phyloP scores from a whole-genome alignment of 257 asterid genomes.

The Cruciata laevipes region DNA sequence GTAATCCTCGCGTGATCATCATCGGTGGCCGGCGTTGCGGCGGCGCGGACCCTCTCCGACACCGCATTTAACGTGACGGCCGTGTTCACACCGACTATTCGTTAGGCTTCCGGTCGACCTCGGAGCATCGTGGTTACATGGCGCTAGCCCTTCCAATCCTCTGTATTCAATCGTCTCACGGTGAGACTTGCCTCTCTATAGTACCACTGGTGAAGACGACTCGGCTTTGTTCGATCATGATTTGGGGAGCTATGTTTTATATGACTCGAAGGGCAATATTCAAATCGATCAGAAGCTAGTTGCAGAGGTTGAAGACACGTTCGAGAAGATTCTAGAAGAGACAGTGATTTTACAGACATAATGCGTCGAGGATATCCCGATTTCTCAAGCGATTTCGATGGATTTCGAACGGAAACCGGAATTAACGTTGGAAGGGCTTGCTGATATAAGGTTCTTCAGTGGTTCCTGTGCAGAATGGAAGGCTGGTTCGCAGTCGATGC shows the following conservation, averaged over 20 bases:
- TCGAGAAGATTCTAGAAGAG: conserved; percentile 83
- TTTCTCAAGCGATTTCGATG: conserved; percentile 66
- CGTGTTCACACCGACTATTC: conserved; percentile 90
- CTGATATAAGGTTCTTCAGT: conserved; percentile 76
- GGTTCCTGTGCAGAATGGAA: conserved; percentile 98
- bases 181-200: conserved; percentile 85
- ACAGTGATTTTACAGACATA: conserved; percentile 63
- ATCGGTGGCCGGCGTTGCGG: conserved; percentile 90
- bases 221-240: conserved; percentile 96
- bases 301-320: conserved; percentile 64
- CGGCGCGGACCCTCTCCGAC: conserved; percentile 88
- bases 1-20: conserved; percentile 55
- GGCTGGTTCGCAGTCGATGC: conserved; percentile 99
- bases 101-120: conserved; percentile 94
- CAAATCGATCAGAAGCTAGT: conserved; percentile 89
- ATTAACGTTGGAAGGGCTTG: conserved; percentile 75
- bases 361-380: conserved; percentile 64
- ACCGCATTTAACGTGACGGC: conserved; percentile 70
- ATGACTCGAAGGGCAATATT: conserved; percentile 77
- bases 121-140: conserved; percentile 99
- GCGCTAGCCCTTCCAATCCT: conserved; percentile 87
- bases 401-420: conserved; percentile 82
- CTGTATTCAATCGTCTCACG: conserved; percentile 78
- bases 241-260: conserved; percentile 91
- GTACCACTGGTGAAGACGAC: conserved; percentile 94